Evolutionary conservation across 2,329 filamentous ascomycete species (phyloP).

Genomic region (Monilinia polystroma): DNA sequence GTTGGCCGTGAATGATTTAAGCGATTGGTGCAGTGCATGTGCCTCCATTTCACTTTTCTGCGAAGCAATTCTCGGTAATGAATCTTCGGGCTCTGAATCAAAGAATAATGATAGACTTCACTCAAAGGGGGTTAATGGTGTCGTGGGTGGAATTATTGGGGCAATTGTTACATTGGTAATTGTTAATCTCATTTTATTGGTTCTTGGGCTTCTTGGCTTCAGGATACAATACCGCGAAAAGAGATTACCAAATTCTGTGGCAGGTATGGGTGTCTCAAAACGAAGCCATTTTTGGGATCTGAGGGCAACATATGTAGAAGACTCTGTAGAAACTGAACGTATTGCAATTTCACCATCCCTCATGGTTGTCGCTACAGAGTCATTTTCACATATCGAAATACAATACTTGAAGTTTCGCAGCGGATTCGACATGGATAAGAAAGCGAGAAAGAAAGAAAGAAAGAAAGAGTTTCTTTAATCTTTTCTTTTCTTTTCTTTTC

Average conservation of each 20-base stretch:
- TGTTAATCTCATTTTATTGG: slow-evolving; percentile 24
- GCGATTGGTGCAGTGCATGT: slow-evolving; percentile 37
- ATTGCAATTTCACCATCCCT: too few species aligned
- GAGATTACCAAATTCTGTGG: slow-evolving; percentile 1
- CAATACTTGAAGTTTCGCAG: too few species aligned
- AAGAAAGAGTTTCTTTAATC: too few species aligned
- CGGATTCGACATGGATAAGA: too few species aligned
- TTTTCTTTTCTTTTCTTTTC: too few species aligned
- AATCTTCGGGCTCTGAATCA: background rate
- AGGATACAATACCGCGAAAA: slow-evolving; percentile 29
- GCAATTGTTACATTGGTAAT: slow-evolving; percentile 33
- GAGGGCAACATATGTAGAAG: too few species aligned
- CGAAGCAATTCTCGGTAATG: slow-evolving; percentile 26
- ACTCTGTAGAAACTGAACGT: too few species aligned
- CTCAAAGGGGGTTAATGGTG: slow-evolving; percentile 15
- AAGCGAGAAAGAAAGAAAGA: too few species aligned
- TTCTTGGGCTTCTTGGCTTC: slow-evolving; percentile 34
- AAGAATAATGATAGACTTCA: background rate
- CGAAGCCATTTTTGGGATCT: slow-evolving; percentile 8
- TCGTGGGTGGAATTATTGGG: slow-evolving; percentile 38
- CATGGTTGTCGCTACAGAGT: too few species aligned
- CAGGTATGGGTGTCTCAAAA: slow-evolving; percentile 24
- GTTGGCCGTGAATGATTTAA: slow-evolving; percentile 31
- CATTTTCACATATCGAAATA: too few species aligned
- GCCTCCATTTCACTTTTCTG: slow-evolving; percentile 34